A percentile compares a stretch with the other conserved stretches of the same genome.
phyloP scores from a whole-genome alignment of 768 basidiomycete species.

The Mycena maculata region DNA sequence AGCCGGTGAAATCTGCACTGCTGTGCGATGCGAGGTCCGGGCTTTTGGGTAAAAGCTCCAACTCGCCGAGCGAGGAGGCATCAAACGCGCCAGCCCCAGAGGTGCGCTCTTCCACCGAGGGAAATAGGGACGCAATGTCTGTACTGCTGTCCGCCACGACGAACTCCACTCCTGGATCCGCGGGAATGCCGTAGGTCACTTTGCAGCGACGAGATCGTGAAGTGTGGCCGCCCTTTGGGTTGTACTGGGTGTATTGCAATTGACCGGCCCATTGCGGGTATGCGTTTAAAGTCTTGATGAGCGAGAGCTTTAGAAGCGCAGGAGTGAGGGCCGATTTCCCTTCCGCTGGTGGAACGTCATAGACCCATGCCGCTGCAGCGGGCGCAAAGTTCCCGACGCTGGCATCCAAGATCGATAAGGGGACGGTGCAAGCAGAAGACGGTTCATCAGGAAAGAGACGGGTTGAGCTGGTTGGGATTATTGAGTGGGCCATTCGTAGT shows the following conservation, averaged over 20 bases:
- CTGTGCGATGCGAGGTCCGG: constrained; percentile 41
- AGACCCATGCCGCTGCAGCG: constrained; percentile 45
- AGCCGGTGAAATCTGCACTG: constrained; percentile 33
- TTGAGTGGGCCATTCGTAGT: background rate
- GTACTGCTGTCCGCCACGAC: constrained; percentile 34
- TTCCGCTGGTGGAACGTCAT: constrained; percentile 25
- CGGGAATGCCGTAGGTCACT: constrained; percentile 37
- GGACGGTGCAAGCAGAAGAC: background rate
- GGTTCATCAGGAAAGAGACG: constrained; percentile 25
- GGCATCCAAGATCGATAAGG: constrained; percentile 47
- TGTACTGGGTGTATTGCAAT: constrained; percentile 38
- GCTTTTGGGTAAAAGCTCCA: constrained; percentile 35
- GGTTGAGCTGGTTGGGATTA: background rate
- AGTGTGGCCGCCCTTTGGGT: constrained; percentile 36
- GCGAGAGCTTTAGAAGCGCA: constrained; percentile 30
- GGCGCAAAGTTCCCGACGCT: constrained; percentile 41
- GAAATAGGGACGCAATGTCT: constrained; percentile 17
- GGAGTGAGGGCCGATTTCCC: constrained; percentile 13
- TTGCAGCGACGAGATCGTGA: constrained; percentile 43
- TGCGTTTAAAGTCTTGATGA: constrained; percentile 37
- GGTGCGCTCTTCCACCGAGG: constrained; percentile 21
- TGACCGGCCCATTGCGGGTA: constrained; percentile 50
- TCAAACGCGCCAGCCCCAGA: constrained; percentile 32
- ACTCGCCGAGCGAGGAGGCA: constrained; percentile 20
- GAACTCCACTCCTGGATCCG: constrained; percentile 47